A percentile compares a stretch with the other conserved stretches of the same genome.
Conservation (phyloP, 768 basidiomycete species). For the Tricholoma terreum region DNA sequence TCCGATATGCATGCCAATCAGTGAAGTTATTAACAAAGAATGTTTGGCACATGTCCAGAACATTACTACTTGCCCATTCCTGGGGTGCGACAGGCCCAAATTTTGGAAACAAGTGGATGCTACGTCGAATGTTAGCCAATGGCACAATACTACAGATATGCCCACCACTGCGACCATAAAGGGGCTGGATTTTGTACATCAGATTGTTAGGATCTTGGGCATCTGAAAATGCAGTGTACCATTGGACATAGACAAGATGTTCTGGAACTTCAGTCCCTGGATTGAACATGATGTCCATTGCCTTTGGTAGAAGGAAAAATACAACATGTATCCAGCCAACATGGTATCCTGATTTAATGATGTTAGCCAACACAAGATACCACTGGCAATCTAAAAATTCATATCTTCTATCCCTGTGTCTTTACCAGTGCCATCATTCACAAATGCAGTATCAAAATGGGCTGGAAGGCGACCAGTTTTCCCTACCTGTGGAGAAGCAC, state of each 20-base stretch:
- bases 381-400: background rate
- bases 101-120: conserved; percentile 27
- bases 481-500: background rate
- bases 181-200: conserved; percentile 22
- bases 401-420: conserved; percentile 14
- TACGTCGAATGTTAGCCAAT: conserved; percentile 17
- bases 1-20: conserved; percentile 23
- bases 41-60: conserved; percentile 22
- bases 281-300: conserved; percentile 4
- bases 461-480: conserved; percentile 14
- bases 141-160: conserved; percentile 19
- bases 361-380: background rate
- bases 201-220: conserved; percentile 22
- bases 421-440: background rate
- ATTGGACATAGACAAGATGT: conserved; percentile 25
- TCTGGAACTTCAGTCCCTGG: background rate
- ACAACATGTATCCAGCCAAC: conserved; percentile 20
- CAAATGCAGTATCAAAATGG: conserved; percentile 30
- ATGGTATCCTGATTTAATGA: conserved; percentile 18
- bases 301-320: conserved; percentile 16
- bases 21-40: conserved; percentile 24
- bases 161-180: conserved; percentile 2
- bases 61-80: conserved; percentile 27
- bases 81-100: conserved; percentile 20
- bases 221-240: conserved; percentile 18